Evolutionary conservation across 2,329 filamentous ascomycete species (phyloP).

Genomic region (Hypoxylon sp.): DNA sequence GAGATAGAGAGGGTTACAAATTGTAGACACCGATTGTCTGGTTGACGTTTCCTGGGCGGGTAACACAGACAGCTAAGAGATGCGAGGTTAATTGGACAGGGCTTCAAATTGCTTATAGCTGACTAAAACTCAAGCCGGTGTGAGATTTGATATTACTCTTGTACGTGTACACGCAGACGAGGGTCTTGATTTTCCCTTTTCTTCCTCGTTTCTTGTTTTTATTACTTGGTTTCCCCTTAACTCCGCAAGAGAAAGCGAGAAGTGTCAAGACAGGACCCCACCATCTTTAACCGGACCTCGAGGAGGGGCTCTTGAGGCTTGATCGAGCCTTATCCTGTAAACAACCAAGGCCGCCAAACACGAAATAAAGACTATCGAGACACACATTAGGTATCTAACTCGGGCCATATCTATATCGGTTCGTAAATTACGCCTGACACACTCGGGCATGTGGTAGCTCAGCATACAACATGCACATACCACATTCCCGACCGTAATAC

Average conservation of each 20-base stretch:
- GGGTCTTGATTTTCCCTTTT: conserved; percentile 15
- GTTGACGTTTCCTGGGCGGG: conserved; percentile 20
- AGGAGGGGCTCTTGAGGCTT: not conserved
- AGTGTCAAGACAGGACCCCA: conserved; percentile 24
- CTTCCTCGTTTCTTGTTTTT: too few relatives aligned
- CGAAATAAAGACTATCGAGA: conserved; percentile 17
- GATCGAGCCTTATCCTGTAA: conserved; percentile 15
- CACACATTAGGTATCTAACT: conserved; percentile 7
- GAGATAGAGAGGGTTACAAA: too few relatives aligned
- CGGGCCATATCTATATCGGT: too few relatives aligned
- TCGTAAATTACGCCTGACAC: too few relatives aligned
- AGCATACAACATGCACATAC: not conserved
- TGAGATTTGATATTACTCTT: conserved; percentile 43
- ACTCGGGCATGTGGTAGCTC: too few relatives aligned
- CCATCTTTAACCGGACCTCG: conserved; percentile 17
- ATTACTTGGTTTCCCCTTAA: too few relatives aligned
- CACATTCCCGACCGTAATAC: too few relatives aligned
- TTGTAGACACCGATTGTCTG: conserved; percentile 12
- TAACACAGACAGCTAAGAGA: conserved; percentile 27
- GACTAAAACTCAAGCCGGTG: conserved; percentile 40
- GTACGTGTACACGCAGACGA: conserved; percentile 19
- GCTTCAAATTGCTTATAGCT: conserved; percentile 33
- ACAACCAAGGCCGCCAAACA: too few relatives aligned
- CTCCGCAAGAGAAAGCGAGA: conserved; percentile 5
- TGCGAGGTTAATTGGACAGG: conserved; percentile 34